These are phyloP conservation scores for Solidago caesia DNA, from an alignment of 129 eudicot genomes.

Conservation along the genomic window DNA sequence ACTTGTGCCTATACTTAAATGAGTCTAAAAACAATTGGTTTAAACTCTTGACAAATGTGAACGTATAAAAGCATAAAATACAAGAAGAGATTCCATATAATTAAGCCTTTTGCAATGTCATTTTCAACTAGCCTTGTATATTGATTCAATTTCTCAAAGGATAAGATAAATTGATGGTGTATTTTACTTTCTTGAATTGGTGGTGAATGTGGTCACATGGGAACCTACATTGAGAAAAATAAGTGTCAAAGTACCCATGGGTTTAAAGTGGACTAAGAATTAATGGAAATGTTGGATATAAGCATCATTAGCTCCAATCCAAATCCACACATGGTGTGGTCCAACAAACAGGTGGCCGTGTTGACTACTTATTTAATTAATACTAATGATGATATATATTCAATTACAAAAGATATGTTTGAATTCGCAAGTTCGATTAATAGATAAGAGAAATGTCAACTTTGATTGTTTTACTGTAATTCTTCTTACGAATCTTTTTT, in stretches of 20 bases:
- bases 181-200: slow-evolving; percentile 19
- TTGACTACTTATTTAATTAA: background rate
- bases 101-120: slow-evolving; percentile 13
- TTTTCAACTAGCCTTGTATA: slow-evolving; percentile 20
- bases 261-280: slow-evolving; percentile 30
- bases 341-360: slow-evolving; percentile 14
- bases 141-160: slow-evolving; percentile 18
- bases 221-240: slow-evolving; percentile 22
- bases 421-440: background rate
- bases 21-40: background rate
- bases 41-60: background rate
- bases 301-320: slow-evolving; percentile 19
- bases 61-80: slow-evolving; percentile 3
- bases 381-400: background rate
- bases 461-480: too few relatives aligned
- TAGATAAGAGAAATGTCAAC: too few relatives aligned
- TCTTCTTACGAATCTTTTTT: too few relatives aligned
- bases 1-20: background rate
- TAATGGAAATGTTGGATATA: slow-evolving; percentile 23
- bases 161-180: slow-evolving; percentile 20
- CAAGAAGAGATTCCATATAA: slow-evolving; percentile 1
- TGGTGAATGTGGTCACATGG: slow-evolving; percentile 38
- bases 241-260: slow-evolving; percentile 29
- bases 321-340: slow-evolving; percentile 27
- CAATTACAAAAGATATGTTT: too few relatives aligned